Conservation (phyloP, 179 eudicot species). For the Silene vulgaris region DNA sequence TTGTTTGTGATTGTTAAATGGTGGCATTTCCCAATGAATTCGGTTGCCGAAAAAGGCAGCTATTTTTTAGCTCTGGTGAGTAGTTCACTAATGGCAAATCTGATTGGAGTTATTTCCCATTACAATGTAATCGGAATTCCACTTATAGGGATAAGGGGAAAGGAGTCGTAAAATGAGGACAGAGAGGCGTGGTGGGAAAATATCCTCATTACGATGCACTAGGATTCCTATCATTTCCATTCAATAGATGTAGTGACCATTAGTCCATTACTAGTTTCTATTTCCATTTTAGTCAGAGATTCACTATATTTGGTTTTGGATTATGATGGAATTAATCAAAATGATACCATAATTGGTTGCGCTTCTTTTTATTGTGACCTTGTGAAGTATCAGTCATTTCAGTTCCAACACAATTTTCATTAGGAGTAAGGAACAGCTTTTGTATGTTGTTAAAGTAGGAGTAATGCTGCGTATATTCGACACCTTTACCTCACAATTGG, state of each 20-base stretch:
- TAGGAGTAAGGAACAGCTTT: no score
- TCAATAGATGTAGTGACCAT: neutral
- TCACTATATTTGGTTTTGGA: no score
- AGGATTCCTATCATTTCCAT: neutral
- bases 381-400: no score
- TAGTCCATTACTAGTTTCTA: no score
- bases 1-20: neutral
- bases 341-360: no score
- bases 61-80: neutral
- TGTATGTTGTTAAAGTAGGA: no score
- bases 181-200: neutral
- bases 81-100: neutral
- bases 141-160: neutral
- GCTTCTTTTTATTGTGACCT: no score
- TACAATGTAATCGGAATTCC: neutral
- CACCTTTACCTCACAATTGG: no score
- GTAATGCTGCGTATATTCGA: no score
- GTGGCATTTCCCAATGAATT: slow-evolving; percentile 2
- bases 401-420: no score
- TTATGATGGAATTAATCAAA: no score
- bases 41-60: neutral
- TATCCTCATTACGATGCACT: neutral
- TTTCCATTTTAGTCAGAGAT: no score
- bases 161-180: neutral
- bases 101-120: neutral